Conservation (phyloP, 345 rosid genomes). For the Syzygium jambos region DNA sequence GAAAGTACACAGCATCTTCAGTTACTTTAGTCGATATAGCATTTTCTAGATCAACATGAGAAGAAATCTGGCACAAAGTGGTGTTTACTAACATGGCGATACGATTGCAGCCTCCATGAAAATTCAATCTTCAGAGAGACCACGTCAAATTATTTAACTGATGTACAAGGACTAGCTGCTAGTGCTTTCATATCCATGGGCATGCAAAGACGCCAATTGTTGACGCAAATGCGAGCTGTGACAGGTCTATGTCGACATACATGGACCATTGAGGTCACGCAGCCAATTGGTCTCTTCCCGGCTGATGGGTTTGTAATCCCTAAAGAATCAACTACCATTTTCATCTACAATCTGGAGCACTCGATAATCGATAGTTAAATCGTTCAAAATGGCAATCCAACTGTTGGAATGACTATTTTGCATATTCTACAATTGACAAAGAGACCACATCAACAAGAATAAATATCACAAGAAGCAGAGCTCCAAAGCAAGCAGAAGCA, state of each 20-base stretch:
- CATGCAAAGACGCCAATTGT: not conserved
- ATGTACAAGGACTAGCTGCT: not conserved
- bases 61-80: not conserved
- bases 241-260: not conserved
- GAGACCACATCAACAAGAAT: not conserved
- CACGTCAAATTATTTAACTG: not conserved
- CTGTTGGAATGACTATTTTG: not conserved
- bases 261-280: not conserved
- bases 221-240: not conserved
- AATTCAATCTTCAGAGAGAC: not conserved
- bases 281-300: not conserved
- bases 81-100: not conserved
- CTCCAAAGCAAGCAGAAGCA: not conserved
- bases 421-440: not conserved
- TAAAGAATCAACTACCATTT: not conserved
- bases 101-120: not conserved
- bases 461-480: not conserved
- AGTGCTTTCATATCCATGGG: not conserved
- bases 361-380: not conserved
- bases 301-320: not conserved
- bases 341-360: not conserved
- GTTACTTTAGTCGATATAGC: not conserved
- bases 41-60: not conserved
- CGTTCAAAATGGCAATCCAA: not conserved
- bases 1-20: not conserved